A percentile compares a stretch with the other conserved stretches of the same genome.
phyloP scores from a whole-genome alignment of 805 yeast species.

The Starmerella sirachaensis region DNA sequence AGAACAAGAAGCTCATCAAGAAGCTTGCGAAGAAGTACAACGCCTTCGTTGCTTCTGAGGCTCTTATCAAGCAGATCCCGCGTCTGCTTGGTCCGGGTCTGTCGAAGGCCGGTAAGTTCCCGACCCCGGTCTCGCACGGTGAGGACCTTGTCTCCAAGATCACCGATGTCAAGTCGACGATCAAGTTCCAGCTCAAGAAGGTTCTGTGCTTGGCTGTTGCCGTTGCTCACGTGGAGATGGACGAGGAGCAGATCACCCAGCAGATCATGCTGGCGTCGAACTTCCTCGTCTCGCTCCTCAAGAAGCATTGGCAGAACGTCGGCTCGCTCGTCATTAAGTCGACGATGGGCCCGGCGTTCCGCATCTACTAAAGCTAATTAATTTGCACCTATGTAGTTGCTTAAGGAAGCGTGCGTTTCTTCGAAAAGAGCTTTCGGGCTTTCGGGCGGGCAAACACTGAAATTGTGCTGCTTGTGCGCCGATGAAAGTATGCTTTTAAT shows the following conservation, averaged over 20 bases:
- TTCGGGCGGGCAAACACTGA: too few species aligned
- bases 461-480: too few species aligned
- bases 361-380: conserved; percentile 66
- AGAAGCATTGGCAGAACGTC: conserved; percentile 99
- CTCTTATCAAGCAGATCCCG: conserved; percentile 98
- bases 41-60: conserved; percentile 99
- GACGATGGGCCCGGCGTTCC: conserved; percentile 99
- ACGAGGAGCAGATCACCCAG: conserved; percentile 87
- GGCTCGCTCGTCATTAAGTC: conserved; percentile 98
- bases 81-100: conserved; percentile 99
- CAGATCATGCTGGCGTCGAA: conserved; percentile 97
- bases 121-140: conserved; percentile 99
- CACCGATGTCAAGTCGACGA: conserved; percentile 95
- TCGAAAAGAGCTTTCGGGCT: not conserved
- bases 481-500: too few species aligned
- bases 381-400: conserved; percentile 1
- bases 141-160: conserved; percentile 96
- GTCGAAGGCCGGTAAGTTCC: conserved; percentile 99
- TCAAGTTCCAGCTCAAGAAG: conserved; percentile 99
- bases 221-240: conserved; percentile 99
- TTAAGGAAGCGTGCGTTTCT: not conserved
- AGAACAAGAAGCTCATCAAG: conserved; percentile 99
- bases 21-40: conserved; percentile 99
- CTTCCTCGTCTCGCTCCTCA: conserved; percentile 97
- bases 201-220: conserved; percentile 99